These are phyloP conservation scores for Pseudogymnoascus sp. DNA, from an alignment of 2,329 filamentous ascomycete species.

Conservation along the genomic window DNA sequence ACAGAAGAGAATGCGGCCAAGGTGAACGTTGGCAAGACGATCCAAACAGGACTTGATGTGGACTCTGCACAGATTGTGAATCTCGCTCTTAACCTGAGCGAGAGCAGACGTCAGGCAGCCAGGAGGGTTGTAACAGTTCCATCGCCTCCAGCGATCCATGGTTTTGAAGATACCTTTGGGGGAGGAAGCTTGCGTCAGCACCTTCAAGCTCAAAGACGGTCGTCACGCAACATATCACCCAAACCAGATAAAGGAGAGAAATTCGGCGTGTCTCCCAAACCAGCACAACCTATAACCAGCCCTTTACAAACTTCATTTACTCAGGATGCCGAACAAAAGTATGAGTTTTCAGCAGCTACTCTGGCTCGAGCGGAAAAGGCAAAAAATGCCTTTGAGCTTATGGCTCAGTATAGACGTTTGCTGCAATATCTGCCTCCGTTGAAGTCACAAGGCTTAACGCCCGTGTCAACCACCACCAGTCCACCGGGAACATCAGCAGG, in stretches of 20 bases:
- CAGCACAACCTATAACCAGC: slow-evolving; percentile 22
- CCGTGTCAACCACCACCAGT: slow-evolving; percentile 32
- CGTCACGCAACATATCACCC: slow-evolving; percentile 54
- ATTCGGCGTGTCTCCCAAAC: background rate
- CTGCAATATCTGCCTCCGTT: slow-evolving; percentile 73
- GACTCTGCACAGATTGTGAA: slow-evolving; percentile 88
- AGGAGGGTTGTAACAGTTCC: slow-evolving; percentile 45
- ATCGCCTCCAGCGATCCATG: slow-evolving; percentile 35
- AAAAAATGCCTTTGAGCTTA: slow-evolving; percentile 75
- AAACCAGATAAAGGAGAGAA: slow-evolving; percentile 37
- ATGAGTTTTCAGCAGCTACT: slow-evolving; percentile 71
- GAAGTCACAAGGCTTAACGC: slow-evolving; percentile 33
- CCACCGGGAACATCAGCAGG: slow-evolving; percentile 30
- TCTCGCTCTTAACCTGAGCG: slow-evolving; percentile 81
- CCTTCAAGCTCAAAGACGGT: slow-evolving; percentile 61
- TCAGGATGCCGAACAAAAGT: slow-evolving; percentile 43
- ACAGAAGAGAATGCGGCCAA: slow-evolving; percentile 8
- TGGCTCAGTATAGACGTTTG: slow-evolving; percentile 73
- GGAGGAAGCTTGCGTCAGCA: slow-evolving; percentile 58
- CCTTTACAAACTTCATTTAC: slow-evolving; percentile 44
- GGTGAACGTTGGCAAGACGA: slow-evolving; percentile 10
- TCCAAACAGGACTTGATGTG: slow-evolving; percentile 44
- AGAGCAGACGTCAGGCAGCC: slow-evolving; percentile 61
- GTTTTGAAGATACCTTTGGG: slow-evolving; percentile 27
- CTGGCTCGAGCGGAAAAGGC: slow-evolving; percentile 76